phyloP scores from a whole-genome alignment of 1,284 basidiomycete genomes.

The Chalciporus piperatoides region DNA sequence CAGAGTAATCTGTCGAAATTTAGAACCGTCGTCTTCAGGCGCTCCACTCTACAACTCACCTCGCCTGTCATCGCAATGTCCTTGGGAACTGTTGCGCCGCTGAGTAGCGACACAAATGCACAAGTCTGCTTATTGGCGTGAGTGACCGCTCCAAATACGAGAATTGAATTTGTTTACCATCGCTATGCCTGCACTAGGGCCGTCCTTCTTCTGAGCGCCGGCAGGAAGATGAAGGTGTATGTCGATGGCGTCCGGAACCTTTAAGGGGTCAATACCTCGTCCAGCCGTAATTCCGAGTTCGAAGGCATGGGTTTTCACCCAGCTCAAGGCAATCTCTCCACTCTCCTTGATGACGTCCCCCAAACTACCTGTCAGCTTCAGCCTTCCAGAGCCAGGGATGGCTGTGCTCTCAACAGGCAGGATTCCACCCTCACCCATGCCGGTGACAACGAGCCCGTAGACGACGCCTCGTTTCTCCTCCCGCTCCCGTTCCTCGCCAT shows the following conservation, averaged over 20 bases:
- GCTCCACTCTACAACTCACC: slow-evolving; percentile 34
- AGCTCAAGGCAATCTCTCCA: slow-evolving; percentile 81
- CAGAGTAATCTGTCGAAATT: slow-evolving; percentile 57
- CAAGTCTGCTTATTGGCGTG: slow-evolving; percentile 48
- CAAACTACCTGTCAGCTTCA: slow-evolving; percentile 79
- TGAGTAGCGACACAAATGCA: slow-evolving; percentile 80
- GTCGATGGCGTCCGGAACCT: slow-evolving; percentile 67
- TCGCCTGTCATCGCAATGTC: slow-evolving; percentile 83
- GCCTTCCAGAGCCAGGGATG: slow-evolving; percentile 65
- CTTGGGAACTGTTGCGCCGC: slow-evolving; percentile 66
- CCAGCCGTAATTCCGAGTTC: slow-evolving; percentile 72
- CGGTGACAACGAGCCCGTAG: slow-evolving; percentile 86
- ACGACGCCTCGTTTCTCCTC: slow-evolving; percentile 71
- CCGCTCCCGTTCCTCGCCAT: slow-evolving; percentile 73
- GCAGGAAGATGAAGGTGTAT: slow-evolving; percentile 86
- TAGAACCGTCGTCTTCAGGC: neutral
- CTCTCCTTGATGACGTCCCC: slow-evolving; percentile 90
- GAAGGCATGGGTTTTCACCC: slow-evolving; percentile 83
- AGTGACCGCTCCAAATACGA: neutral
- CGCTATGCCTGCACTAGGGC: slow-evolving; percentile 84
- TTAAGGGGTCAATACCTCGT: slow-evolving; percentile 69
- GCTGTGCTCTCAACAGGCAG: slow-evolving; percentile 78
- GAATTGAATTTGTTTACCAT: slow-evolving; percentile 50
- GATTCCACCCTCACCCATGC: slow-evolving; percentile 84
- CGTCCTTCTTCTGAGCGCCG: slow-evolving; percentile 88